A percentile compares a stretch with the other conserved stretches of the same genome.
phyloP scores from a whole-genome alignment of 441 rosid genomes.

The Pelargonium fulgidum region DNA sequence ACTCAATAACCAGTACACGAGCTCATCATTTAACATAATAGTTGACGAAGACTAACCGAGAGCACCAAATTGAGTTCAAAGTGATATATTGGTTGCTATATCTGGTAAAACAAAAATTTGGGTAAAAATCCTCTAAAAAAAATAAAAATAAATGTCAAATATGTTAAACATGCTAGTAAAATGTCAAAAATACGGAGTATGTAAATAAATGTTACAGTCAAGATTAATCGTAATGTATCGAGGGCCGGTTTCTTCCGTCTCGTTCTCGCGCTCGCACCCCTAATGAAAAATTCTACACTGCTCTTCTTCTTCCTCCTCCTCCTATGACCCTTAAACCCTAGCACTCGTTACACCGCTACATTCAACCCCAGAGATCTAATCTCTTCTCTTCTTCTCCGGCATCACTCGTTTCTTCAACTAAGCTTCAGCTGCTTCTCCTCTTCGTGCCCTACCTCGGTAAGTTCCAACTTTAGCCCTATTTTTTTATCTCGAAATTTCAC shows the following conservation, averaged over 20 bases:
- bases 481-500: neutral
- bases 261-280: neutral
- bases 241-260: neutral
- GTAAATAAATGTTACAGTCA: too few relatives aligned
- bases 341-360: conserved; percentile 4
- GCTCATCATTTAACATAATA: too few relatives aligned
- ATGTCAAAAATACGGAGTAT: too few relatives aligned
- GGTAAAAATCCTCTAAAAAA: too few relatives aligned
- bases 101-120: too few relatives aligned
- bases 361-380: conserved; percentile 10
- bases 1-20: too few relatives aligned
- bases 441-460: conserved; percentile 16
- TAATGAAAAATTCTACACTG: conserved; percentile 4
- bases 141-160: too few relatives aligned
- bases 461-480: conserved; percentile 5
- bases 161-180: too few relatives aligned
- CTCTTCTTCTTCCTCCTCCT: neutral
- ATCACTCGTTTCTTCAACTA: neutral
- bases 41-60: too few relatives aligned
- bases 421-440: conserved; percentile 7
- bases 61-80: too few relatives aligned
- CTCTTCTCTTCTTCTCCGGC: neutral
- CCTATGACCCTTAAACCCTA: conserved; percentile 24
- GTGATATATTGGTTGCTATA: too few relatives aligned
- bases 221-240: too few relatives aligned